Evolutionary conservation across 345 rosid genomes (phyloP).

Genomic region (Eutrema yunnanense): DNA sequence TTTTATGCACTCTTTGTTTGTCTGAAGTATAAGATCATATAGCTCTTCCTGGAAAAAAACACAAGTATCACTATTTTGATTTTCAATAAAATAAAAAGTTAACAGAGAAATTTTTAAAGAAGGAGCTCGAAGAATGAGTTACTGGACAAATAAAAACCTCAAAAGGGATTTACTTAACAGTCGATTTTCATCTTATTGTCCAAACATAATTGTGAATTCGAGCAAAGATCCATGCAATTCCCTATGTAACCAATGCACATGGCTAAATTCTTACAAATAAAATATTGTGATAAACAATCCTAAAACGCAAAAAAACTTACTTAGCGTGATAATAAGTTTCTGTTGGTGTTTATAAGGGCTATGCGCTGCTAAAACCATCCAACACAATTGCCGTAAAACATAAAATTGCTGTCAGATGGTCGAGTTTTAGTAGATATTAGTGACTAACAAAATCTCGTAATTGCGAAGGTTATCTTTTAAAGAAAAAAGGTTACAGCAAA

Average conservation of each 20-base stretch:
- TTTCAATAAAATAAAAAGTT: background rate
- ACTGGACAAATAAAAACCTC: background rate
- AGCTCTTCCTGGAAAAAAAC: constrained; percentile 59
- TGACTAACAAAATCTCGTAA: background rate
- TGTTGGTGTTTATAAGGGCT: background rate
- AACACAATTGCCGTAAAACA: background rate
- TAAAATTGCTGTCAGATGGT: background rate
- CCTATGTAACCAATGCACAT: background rate
- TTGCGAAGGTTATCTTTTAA: background rate
- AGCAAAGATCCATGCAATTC: background rate
- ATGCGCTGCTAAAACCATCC: background rate
- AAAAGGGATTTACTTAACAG: background rate
- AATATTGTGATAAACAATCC: background rate
- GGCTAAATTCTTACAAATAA: background rate
- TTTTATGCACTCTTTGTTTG: constrained; percentile 70
- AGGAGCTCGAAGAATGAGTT: background rate
- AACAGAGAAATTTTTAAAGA: background rate
- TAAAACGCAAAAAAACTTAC: background rate
- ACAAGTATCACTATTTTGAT: background rate
- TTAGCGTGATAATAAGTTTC: background rate
- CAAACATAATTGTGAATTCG: background rate
- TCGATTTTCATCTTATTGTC: background rate
- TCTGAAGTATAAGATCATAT: constrained; percentile 77
- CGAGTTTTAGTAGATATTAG: background rate
- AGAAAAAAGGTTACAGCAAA: background rate